Percentiles rank a stretch among this genome's conserved stretches.
These are phyloP conservation scores for Cystobasidiopsis lactophilus DNA, from an alignment of 768 basidiomycete species.

Conservation along the genomic window DNA sequence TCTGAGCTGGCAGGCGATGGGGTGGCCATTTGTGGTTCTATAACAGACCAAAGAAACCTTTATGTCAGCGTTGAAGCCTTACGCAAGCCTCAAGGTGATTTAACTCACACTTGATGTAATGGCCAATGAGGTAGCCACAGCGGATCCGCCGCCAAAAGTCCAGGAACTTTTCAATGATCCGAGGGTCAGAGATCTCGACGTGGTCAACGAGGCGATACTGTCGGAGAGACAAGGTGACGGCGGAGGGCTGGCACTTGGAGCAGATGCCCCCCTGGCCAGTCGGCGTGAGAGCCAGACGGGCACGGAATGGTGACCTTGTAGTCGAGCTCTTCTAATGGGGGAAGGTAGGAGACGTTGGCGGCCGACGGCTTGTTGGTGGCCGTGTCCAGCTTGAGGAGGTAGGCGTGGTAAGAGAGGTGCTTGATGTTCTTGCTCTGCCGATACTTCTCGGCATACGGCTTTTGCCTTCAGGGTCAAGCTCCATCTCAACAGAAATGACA, in stretches of 20 bases:
- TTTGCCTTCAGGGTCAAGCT: too few relatives aligned
- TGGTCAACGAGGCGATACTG: conserved; percentile 95
- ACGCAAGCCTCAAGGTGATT: too few relatives aligned
- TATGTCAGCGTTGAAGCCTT: too few relatives aligned
- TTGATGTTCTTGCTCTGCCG: conserved; percentile 82
- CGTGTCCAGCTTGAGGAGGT: conserved; percentile 48
- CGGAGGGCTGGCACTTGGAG: conserved; percentile 86
- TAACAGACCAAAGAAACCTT: too few relatives aligned
- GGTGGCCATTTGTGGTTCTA: too few relatives aligned
- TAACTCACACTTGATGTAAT: too few relatives aligned
- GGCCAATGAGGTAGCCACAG: conserved; percentile 83
- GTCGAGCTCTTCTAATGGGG: conserved; percentile 42
- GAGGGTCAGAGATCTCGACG: conserved; percentile 72
- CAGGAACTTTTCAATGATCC: conserved; percentile 70
- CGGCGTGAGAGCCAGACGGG: conserved; percentile 61
- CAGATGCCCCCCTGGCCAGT: conserved; percentile 94
- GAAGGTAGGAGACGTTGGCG: conserved; percentile 37
- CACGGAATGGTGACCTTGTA: conserved; percentile 83
- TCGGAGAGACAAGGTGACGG: conserved; percentile 84
- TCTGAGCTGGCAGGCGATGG: too few relatives aligned
- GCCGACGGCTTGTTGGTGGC: conserved; percentile 31
- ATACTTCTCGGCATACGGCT: conserved; percentile 74
- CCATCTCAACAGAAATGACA: not conserved
- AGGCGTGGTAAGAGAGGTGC: conserved; percentile 88
- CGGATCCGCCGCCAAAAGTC: conserved; percentile 74